Conservation (phyloP, 179 eudicot genomes). For the Pouteria campechiana region DNA sequence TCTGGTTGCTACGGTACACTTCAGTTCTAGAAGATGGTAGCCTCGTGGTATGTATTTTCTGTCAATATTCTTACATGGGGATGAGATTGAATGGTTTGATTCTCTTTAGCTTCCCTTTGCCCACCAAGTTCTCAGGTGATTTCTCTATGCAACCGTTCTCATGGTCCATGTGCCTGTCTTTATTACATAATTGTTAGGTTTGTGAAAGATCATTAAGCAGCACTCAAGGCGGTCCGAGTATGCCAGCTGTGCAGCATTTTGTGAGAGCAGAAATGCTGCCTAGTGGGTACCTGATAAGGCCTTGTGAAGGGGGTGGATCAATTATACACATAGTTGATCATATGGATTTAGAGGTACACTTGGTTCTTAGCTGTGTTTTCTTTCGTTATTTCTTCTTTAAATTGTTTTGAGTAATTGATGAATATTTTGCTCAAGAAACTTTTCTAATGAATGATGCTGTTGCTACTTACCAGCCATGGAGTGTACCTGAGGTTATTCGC, state of each 20-base stretch:
- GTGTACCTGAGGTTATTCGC: constrained; percentile 92
- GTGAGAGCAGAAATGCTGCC: constrained; percentile 87
- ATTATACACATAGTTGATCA: constrained; percentile 91
- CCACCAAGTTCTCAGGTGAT: no score
- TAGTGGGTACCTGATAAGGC: constrained; percentile 84
- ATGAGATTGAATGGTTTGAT: not conserved
- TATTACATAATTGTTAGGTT: constrained; percentile 28
- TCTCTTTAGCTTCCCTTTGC: constrained; percentile 2
- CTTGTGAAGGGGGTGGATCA: constrained; percentile 94
- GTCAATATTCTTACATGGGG: not conserved
- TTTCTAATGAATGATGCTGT: not conserved
- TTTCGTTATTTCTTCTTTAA: not conserved
- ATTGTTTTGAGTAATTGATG: not conserved
- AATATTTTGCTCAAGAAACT: not conserved
- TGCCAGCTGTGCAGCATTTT: constrained; percentile 82
- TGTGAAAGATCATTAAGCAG: constrained; percentile 88
- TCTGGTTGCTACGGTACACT: constrained; percentile 75
- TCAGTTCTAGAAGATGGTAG: constrained; percentile 75
- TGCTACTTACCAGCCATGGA: constrained; percentile 51
- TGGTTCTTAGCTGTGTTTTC: not conserved
- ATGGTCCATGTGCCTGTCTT: not conserved
- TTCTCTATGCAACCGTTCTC: not conserved
- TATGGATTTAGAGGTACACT: constrained; percentile 74
- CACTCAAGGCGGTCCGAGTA: constrained; percentile 88
- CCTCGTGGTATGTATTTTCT: constrained; percentile 45